These are phyloP conservation scores for Tricladium varicosporioides DNA, from an alignment of 2,329 filamentous ascomycete genomes.

Conservation along the genomic window DNA sequence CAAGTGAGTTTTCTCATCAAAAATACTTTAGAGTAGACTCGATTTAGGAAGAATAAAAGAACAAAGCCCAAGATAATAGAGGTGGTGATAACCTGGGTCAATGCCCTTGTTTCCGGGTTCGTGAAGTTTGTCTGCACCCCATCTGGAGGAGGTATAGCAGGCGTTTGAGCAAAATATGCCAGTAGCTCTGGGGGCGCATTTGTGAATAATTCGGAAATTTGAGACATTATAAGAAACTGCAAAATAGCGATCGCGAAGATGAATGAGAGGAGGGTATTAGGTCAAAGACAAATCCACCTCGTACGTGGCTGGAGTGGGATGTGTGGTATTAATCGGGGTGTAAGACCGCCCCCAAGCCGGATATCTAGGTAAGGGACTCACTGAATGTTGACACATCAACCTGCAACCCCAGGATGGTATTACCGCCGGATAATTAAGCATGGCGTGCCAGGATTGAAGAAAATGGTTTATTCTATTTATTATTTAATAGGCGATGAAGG, in stretches of 20 bases:
- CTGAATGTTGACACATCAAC: too few species aligned
- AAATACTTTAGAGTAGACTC: background rate
- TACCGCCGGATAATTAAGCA: too few species aligned
- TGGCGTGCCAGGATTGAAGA: too few species aligned
- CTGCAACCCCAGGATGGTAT: too few species aligned
- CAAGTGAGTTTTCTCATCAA: background rate
- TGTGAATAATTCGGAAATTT: background rate
- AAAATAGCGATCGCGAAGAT: background rate
- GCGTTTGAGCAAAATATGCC: background rate
- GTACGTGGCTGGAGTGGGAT: too few species aligned
- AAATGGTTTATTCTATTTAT: too few species aligned
- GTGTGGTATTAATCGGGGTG: too few species aligned
- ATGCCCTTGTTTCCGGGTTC: background rate
- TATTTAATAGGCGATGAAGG: too few species aligned
- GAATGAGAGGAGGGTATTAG: background rate
- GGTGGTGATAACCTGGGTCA: background rate
- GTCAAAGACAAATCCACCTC: too few species aligned
- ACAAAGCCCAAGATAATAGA: constrained; percentile 2
- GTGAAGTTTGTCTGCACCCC: background rate
- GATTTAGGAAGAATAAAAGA: background rate
- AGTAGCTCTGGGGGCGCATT: background rate
- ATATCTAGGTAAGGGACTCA: too few species aligned
- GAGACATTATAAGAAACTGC: background rate
- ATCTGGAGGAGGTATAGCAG: background rate
- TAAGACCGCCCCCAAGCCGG: too few species aligned